Conservation (phyloP, 345 rosid species). For the Salix udensis region DNA sequence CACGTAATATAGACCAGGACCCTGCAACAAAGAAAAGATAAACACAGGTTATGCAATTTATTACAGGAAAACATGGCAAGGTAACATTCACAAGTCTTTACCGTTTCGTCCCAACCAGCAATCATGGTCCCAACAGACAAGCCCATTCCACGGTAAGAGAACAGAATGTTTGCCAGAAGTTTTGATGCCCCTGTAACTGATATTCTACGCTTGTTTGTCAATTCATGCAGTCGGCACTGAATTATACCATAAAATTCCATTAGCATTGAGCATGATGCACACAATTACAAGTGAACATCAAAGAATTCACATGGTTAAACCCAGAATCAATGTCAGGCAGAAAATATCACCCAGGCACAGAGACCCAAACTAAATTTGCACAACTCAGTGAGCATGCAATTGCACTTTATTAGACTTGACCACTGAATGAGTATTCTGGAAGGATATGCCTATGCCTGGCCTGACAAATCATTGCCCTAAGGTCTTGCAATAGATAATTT, state of each 20-base stretch:
- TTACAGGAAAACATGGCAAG: not conserved
- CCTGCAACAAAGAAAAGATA: conserved; percentile 40
- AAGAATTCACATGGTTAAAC: not conserved
- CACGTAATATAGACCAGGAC: conserved; percentile 95
- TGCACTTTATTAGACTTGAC: not conserved
- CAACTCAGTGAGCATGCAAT: not conserved
- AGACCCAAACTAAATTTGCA: not conserved
- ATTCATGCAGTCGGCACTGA: conserved; percentile 94
- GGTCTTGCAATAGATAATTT: not conserved
- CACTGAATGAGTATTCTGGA: not conserved
- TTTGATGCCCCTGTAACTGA: conserved; percentile 98
- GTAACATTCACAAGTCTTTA: conserved; percentile 20
- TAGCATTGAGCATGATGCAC: conserved; percentile 18
- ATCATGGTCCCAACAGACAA: conserved; percentile 98
- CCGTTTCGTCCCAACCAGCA: conserved; percentile 99
- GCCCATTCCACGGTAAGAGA: conserved; percentile 98
- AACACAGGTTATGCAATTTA: not conserved
- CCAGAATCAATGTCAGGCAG: not conserved
- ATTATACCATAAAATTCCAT: conserved; percentile 14
- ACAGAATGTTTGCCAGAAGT: conserved; percentile 95
- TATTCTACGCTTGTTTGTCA: conserved; percentile 96
- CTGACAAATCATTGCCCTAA: not conserved
- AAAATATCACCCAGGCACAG: not conserved
- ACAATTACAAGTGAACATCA: not conserved
- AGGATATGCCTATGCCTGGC: not conserved